Percentiles rank a stretch among this genome's conserved stretches.
Evolutionary conservation across 768 basidiomycete genomes (phyloP).

Genomic region (Rhizopogon vulgaris): DNA sequence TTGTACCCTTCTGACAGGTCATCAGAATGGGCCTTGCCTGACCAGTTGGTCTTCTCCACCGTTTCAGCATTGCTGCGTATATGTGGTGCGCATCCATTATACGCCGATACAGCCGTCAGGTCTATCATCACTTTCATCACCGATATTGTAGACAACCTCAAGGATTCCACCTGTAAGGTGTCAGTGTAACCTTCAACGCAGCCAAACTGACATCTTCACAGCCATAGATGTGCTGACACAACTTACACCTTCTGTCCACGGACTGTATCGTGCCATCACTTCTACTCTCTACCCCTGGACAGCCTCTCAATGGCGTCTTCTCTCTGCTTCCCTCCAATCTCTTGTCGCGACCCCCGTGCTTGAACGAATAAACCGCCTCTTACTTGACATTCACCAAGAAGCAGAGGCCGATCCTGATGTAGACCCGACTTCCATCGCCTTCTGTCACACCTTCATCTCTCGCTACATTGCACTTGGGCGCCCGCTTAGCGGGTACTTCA

Average conservation of each 20-base stretch:
- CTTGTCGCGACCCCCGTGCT: conserved; percentile 65
- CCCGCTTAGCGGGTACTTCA: conserved; percentile 81
- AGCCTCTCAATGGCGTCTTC: conserved; percentile 52
- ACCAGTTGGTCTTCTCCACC: conserved; percentile 77
- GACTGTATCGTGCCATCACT: conserved; percentile 79
- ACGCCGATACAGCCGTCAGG: conserved; percentile 41
- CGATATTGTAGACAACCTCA: conserved; percentile 42
- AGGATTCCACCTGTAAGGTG: conserved; percentile 46
- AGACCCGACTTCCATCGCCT: conserved; percentile 40
- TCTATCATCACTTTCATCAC: too few relatives aligned
- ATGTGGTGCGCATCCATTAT: conserved; percentile 45
- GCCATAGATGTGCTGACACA: conserved; percentile 72
- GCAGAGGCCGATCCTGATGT: conserved; percentile 36
- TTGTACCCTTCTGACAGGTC: neutral
- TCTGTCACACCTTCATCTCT: conserved; percentile 63
- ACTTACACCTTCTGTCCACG: conserved; percentile 76
- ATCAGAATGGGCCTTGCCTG: conserved; percentile 82
- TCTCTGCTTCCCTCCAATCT: conserved; percentile 46
- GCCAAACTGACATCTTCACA: conserved; percentile 19
- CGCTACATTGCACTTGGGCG: conserved; percentile 72
- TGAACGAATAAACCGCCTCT: conserved; percentile 65
- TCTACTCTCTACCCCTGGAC: conserved; percentile 76
- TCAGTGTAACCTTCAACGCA: neutral
- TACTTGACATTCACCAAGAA: conserved; percentile 54
- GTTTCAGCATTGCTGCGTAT: conserved; percentile 70